phyloP scores from a whole-genome alignment of 495 filamentous ascomycete species.

The Penicillium silybi region DNA sequence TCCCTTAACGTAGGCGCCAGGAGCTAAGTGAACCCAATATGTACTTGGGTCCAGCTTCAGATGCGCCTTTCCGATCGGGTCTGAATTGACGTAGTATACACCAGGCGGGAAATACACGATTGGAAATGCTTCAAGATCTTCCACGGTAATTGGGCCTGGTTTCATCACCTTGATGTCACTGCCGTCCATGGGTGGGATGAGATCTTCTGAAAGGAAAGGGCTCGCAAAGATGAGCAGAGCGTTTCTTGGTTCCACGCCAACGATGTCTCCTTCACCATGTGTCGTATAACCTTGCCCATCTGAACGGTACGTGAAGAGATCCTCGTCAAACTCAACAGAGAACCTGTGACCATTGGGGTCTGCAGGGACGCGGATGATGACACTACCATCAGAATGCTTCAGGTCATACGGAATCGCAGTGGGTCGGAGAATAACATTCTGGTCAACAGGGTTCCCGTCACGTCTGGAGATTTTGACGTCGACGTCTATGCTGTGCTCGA shows the following conservation, averaged over 20 bases:
- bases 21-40: constrained; percentile 25
- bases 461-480: constrained; percentile 16
- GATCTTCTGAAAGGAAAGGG: constrained; percentile 18
- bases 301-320: neutral
- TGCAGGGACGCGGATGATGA: neutral
- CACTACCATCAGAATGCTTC: neutral
- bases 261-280: constrained; percentile 2
- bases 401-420: neutral
- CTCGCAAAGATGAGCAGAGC: constrained; percentile 27
- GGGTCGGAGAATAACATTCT: neutral
- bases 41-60: constrained; percentile 9
- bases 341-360: neutral
- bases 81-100: constrained; percentile 15
- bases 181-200: constrained; percentile 5
- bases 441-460: constrained; percentile 1
- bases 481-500: constrained; percentile 20
- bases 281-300: neutral
- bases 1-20: constrained; percentile 30
- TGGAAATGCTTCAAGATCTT: constrained; percentile 6
- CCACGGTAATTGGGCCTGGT: constrained; percentile 12
- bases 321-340: neutral
- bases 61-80: constrained; percentile 4
- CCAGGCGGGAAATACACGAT: constrained; percentile 23
- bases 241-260: constrained; percentile 18
- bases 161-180: neutral